Base-by-base conservation (phyloP, 2,329 filamentous ascomycete genomes). In the Fusarium redolens region DNA sequence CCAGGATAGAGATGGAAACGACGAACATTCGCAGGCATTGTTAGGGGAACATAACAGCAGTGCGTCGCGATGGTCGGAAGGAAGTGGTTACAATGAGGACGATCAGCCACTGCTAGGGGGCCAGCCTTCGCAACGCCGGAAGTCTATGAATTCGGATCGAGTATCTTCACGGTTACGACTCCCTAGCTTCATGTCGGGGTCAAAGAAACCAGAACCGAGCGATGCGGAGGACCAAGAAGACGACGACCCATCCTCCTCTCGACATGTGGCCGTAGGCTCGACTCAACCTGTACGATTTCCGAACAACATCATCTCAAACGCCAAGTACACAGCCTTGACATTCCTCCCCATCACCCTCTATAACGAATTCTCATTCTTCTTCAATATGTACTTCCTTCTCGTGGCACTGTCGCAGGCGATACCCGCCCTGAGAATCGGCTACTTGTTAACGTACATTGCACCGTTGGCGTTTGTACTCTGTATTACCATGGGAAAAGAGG, bases 361-460 rank as follows among this genome's bases (percentile, higher is more conserved):
- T 83, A 98, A 98, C 84, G 96, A 99, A 80, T 99, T 99, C 81
- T 98, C 96, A 67, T 99, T 98, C 86, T 99, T 99, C 84, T 97
- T 99, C 87, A 99, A 99, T 87, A 94, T 98, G 86, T 99, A 99
- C 81, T 99, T 99, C 81, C 86, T 99, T 62, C 90, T 98, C 31
- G 96, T 99, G 55, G 97, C 96, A 11, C 83, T 98, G 55, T 98
- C 96, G 41, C 96, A 99, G 83, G 92, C 94, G 47, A 95, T 99
- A 78, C 95, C 95, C 7, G 89, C 93, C 28, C 84, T 99, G 61
- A 91, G 95, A 61, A 98, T 99, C 74, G 96, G 96, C 62, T 98
- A 98, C 81, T 88, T 99, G 69, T 93, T 93, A 35, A 98, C 96
- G 4, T 99, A 99, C 78, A 91, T 98, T 80, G 95, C 93, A 25